Conservation (phyloP, 257 asterid species). For the Linaria vulgaris region DNA sequence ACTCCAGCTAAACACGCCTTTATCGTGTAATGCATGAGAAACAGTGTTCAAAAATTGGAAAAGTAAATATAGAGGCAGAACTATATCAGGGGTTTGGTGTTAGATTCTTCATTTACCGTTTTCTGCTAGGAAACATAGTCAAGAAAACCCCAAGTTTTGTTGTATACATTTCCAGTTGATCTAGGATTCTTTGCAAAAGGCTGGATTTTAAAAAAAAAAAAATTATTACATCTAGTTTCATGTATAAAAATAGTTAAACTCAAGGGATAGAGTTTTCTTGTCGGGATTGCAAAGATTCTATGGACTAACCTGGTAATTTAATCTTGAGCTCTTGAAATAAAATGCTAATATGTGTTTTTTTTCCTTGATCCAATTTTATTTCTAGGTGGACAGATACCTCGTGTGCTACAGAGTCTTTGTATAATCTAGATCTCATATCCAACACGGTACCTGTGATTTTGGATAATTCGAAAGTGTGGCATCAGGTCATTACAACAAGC, state of each 20-base stretch:
- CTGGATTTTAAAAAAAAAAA: too few species aligned
- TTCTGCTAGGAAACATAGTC: not conserved
- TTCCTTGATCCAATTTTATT: conserved; percentile 19
- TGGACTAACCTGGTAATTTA: conserved; percentile 7
- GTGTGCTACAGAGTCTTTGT: conserved; percentile 77
- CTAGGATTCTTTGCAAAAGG: too few species aligned
- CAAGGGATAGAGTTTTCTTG: not conserved
- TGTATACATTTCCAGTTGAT: not conserved
- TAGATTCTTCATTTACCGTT: not conserved
- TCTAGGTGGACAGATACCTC: conserved; percentile 78
- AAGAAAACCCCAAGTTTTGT: not conserved
- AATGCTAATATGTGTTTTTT: not conserved
- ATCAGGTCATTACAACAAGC: conserved; percentile 78
- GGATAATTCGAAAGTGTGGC: conserved; percentile 88
- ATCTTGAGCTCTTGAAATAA: conserved; percentile 13
- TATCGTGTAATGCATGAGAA: not conserved
- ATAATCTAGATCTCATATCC: conserved; percentile 77
- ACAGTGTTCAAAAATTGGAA: not conserved
- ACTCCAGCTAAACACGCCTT: not conserved
- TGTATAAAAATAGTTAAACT: not conserved
- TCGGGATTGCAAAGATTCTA: not conserved
- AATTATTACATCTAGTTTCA: too few species aligned
- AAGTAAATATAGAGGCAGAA: conserved; percentile 1
- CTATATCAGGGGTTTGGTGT: not conserved
- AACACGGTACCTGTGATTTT: conserved; percentile 72